Percentiles rank a stretch among this genome's conserved stretches.
These are phyloP conservation scores for Ustilago curta DNA, from an alignment of 1,284 basidiomycete genomes.

Conservation along the genomic window DNA sequence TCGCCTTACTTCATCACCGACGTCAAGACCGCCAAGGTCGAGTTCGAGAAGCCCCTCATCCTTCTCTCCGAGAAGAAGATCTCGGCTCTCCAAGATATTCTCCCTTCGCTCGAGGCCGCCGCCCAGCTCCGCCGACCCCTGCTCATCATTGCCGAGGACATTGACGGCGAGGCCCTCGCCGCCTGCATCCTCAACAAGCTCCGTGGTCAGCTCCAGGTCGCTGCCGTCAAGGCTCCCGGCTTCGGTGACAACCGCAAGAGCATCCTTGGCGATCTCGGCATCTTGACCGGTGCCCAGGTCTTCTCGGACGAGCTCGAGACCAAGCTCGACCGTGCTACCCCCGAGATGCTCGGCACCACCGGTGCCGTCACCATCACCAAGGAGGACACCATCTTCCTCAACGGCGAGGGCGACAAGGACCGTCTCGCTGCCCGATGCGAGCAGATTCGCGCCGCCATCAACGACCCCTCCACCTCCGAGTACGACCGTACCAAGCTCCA, in stretches of 20 bases:
- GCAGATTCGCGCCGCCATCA: slow-evolving; percentile 88
- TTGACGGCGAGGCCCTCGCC: slow-evolving; percentile 96
- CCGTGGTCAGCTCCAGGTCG: slow-evolving; percentile 92
- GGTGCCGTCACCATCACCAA: slow-evolving; percentile 95
- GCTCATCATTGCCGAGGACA: slow-evolving; percentile 95
- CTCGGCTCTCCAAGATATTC: slow-evolving; percentile 91
- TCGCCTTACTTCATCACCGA: slow-evolving; percentile 99
- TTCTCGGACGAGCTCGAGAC: slow-evolving; percentile 98
- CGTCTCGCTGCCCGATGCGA: slow-evolving; percentile 76
- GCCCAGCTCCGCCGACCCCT: slow-evolving; percentile 91
- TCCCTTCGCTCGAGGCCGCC: slow-evolving; percentile 91
- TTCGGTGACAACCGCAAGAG: slow-evolving; percentile 99
- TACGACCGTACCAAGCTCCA: slow-evolving; percentile 96
- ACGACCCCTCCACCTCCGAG: slow-evolving; percentile 86
- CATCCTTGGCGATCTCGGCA: slow-evolving; percentile 94
- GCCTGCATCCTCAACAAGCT: slow-evolving; percentile 99
- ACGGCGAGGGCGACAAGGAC: slow-evolving; percentile 76
- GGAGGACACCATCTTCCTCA: slow-evolving; percentile 96
- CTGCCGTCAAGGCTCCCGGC: slow-evolving; percentile 94
- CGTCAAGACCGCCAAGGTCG: slow-evolving; percentile 94
- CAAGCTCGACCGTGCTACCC: slow-evolving; percentile 91
- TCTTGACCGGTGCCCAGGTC: slow-evolving; percentile 96
- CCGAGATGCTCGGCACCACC: slow-evolving; percentile 89
- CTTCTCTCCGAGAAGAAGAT: slow-evolving; percentile 99
- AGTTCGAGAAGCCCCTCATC: slow-evolving; percentile 95